Percentiles rank a stretch among this genome's conserved stretches.
These are phyloP conservation scores for Helotiales sp. DNA, from an alignment of 2,329 filamentous ascomycete species.

Conservation along the genomic window DNA sequence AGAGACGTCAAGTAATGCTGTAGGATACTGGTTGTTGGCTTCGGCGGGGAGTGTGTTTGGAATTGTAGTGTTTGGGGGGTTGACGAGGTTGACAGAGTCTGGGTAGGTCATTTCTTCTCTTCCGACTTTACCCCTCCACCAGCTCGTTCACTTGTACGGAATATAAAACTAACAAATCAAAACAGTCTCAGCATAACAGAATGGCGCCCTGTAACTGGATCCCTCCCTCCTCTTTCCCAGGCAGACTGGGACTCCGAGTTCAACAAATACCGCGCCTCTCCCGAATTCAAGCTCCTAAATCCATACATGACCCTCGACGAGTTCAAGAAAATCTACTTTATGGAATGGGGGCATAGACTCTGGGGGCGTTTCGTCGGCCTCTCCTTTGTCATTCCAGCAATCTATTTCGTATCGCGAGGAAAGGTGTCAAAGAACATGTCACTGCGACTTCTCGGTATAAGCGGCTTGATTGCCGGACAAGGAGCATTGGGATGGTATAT, in stretches of 20 bases:
- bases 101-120: constrained; percentile 63
- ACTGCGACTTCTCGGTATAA: constrained; percentile 78
- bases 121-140: no score
- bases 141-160: no score
- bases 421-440: constrained; percentile 82
- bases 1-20: constrained; percentile 71
- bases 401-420: constrained; percentile 84
- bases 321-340: constrained; percentile 99
- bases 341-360: constrained; percentile 96
- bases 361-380: constrained; percentile 94
- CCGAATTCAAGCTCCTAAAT: constrained; percentile 92
- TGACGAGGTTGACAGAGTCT: constrained; percentile 94
- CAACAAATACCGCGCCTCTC: constrained; percentile 86
- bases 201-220: constrained; percentile 96
- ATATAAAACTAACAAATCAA: no score
- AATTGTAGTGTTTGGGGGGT: constrained; percentile 91
- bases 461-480: constrained; percentile 89
- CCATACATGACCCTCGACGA: constrained; percentile 90
- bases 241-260: constrained; percentile 94
- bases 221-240: constrained; percentile 77
- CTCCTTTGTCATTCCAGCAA: constrained; percentile 84
- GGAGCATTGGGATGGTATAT: constrained; percentile 99
- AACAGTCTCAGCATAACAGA: constrained; percentile 92
- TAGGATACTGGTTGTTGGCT: constrained; percentile 90
- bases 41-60: constrained; percentile 95